phyloP scores from a whole-genome alignment of 352 stramenopile species.

The Globisporangium ultimum region DNA sequence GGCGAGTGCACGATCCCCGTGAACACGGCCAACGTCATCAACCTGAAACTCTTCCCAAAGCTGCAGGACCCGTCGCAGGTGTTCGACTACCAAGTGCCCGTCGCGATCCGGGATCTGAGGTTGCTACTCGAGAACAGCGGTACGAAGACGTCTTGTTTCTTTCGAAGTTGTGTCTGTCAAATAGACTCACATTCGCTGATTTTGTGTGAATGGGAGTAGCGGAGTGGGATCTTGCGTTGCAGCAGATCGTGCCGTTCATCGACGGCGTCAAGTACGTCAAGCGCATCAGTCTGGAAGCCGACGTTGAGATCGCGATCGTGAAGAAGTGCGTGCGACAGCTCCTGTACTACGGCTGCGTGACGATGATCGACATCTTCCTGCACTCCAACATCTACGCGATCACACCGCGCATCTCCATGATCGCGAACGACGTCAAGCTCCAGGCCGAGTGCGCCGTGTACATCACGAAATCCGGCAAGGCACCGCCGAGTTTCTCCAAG shows the following conservation, averaged over 20 bases:
- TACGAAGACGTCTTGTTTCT: slow-evolving; percentile 14
- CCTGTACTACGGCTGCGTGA: slow-evolving; percentile 88
- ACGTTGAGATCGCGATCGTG: slow-evolving; percentile 85
- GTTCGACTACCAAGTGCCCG: slow-evolving; percentile 84
- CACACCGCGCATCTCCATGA: slow-evolving; percentile 50
- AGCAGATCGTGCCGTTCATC: slow-evolving; percentile 90
- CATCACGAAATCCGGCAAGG: slow-evolving; percentile 66
- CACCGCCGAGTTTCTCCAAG: slow-evolving; percentile 58
- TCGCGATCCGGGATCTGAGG: slow-evolving; percentile 70
- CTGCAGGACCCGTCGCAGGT: slow-evolving; percentile 66
- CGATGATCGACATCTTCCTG: slow-evolving; percentile 90
- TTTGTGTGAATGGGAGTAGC: slow-evolving; percentile 25
- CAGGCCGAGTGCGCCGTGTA: slow-evolving; percentile 78
- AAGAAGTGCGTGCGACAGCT: slow-evolving; percentile 87
- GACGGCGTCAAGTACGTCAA: slow-evolving; percentile 90
- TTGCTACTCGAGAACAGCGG: slow-evolving; percentile 73
- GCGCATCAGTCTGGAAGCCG: slow-evolving; percentile 84
- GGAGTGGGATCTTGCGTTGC: slow-evolving; percentile 85
- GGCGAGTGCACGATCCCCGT: slow-evolving; percentile 83
- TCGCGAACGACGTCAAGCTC: slow-evolving; percentile 61
- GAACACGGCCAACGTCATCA: slow-evolving; percentile 82
- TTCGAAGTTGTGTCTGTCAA: background rate
- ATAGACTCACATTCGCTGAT: background rate
- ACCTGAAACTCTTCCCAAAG: slow-evolving; percentile 82
- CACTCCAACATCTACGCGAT: slow-evolving; percentile 89